Base-by-base conservation (phyloP, 495 filamentous ascomycete genomes). In the Tuber calosporum region DNA sequence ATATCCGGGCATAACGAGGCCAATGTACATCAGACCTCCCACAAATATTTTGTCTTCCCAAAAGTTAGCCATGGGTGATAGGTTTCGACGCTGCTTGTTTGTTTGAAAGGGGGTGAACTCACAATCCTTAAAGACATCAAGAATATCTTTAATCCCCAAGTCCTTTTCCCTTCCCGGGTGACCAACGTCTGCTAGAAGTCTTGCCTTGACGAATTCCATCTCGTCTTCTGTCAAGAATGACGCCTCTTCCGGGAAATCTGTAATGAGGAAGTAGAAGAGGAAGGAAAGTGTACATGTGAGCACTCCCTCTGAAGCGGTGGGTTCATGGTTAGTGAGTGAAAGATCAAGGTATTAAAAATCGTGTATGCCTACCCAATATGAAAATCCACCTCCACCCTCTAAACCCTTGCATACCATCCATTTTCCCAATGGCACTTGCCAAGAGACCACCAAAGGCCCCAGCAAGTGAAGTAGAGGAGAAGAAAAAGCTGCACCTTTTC, bases 11-110 rank as follows among this genome's bases (percentile, higher is more conserved):
- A 97, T 93, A 74, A 97, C 90, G 39, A 97, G 84, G 11, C 91
- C 91, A 45, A 93, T 92, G 82, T 96, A 96, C 92, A 96, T 94
- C 79, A 97, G 86, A 2, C 90, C 93, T 70, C 91, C 94, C 48
- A 96, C 82, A 71, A 91, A 85, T 72, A 91, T 85, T 81, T 91
- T 91, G 81, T 86, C 74, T 76, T 30, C 3, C 11, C 30, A 4
- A 66, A 38, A 40, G 42, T 66, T 58, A 58, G 38, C 17, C n/a
- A 34, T 75, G 48, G 68, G 39, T 34, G 38, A 38, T 36, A 19
- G 38, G 40, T n/a, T 7, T 20, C 13, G 19, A 6, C 17, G 13
- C 39, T 58, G 19, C 30, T n/a, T 5, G 26, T 30, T 37, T 13
- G 6, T 22, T 19, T 53, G 79, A 81, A 48, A 88, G 84, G 82